Evolutionary conservation across 495 filamentous ascomycete genomes (phyloP).

Genomic region (Podospora appendiculata): DNA sequence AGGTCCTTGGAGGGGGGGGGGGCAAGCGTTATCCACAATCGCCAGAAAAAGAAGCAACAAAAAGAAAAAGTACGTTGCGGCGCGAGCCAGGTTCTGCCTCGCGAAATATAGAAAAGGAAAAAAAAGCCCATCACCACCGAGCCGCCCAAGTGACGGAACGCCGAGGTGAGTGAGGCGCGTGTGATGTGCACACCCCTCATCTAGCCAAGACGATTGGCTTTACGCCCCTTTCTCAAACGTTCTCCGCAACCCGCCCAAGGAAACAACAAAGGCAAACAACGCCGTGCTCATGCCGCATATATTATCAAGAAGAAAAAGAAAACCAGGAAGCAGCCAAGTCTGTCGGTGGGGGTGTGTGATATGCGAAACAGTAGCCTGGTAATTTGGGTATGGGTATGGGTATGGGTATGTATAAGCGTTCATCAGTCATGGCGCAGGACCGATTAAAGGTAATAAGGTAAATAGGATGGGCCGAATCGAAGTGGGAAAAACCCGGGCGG

Average conservation of each 20-base stretch:
- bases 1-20: too few species aligned
- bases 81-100: too few species aligned
- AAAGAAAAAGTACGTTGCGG: too few species aligned
- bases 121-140: too few species aligned
- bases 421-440: conserved; percentile 5
- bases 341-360: not conserved
- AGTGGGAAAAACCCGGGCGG: not conserved
- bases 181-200: too few species aligned
- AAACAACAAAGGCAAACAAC: conserved; percentile 1
- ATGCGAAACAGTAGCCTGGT: not conserved
- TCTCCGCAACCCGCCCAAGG: not conserved
- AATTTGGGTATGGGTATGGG: not conserved
- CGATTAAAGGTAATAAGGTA: conserved; percentile 1
- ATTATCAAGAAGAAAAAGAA: not conserved
- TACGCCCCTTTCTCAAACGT: too few species aligned
- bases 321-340: not conserved
- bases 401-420: not conserved
- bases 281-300: conserved; percentile 9
- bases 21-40: too few species aligned
- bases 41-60: too few species aligned
- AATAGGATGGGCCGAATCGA: not conserved
- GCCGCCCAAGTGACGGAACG: too few species aligned
- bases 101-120: too few species aligned
- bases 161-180: too few species aligned
- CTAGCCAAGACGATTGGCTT: too few species aligned